These are phyloP conservation scores for Edaphochlamys debaryana DNA, from an alignment of 139 green algal genomes.

Conservation along the genomic window DNA sequence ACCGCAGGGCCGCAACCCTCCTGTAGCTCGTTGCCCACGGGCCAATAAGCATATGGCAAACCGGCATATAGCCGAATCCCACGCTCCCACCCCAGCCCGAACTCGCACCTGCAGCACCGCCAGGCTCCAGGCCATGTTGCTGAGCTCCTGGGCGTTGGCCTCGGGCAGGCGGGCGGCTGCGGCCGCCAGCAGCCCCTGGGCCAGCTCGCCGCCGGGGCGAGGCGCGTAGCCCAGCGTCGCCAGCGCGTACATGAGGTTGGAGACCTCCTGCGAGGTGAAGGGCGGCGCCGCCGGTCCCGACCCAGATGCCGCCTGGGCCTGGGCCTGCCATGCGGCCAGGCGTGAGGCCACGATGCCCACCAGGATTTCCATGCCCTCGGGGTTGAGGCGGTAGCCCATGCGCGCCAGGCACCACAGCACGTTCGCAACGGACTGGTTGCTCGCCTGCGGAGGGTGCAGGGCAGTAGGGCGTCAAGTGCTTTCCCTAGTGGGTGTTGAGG, in stretches of 20 bases:
- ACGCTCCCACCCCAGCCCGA: too few relatives aligned
- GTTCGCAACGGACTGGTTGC: conserved; percentile 26
- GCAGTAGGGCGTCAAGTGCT: too few relatives aligned
- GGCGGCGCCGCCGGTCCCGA: not conserved
- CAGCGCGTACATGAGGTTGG: conserved; percentile 24
- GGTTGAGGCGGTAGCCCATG: conserved; percentile 37
- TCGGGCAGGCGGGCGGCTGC: conserved; percentile 2
- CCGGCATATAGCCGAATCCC: too few relatives aligned
- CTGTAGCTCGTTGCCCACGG: too few relatives aligned
- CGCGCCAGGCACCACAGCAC: conserved; percentile 41
- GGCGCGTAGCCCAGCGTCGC: conserved; percentile 12
- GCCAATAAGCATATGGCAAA: too few relatives aligned
- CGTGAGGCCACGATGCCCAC: not conserved
- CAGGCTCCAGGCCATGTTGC: conserved; percentile 46
- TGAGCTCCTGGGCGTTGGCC: conserved; percentile 45
- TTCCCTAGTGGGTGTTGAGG: too few relatives aligned
- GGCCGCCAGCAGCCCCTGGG: conserved; percentile 8
- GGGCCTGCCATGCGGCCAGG: conserved; percentile 1
- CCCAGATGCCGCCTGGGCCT: not conserved
- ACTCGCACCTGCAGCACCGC: conserved; percentile 31
- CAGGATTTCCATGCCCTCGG: conserved; percentile 31
- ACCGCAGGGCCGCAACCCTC: too few relatives aligned
- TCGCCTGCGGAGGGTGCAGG: not conserved
- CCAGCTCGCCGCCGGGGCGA: not conserved
- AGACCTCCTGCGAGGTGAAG: conserved; percentile 25